Evolutionary conservation across 2,329 filamentous ascomycete species (phyloP), one percentile per base, ranked within the genome.

Genomic region (Cladophialophora carrionii): DNA sequence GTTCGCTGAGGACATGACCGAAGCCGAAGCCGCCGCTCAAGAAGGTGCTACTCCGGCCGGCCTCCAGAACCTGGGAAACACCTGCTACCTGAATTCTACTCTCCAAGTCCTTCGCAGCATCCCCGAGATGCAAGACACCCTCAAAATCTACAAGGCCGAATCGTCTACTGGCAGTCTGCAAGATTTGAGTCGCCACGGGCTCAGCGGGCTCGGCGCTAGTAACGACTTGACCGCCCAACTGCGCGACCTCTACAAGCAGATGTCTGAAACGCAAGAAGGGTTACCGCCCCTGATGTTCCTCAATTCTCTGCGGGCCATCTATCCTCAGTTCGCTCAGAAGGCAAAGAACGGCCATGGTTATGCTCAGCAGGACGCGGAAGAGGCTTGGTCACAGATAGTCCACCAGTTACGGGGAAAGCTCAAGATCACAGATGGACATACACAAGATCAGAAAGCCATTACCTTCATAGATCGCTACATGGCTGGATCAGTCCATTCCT

Each of bases 361-460:
- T 74, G 93, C 95, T n/a, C 95, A 99, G 78, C 95, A 99, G 79
- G 95, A 99, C 80, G 95, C 95, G 0, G 95, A 99, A 78, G 95
- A 99, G 78, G 95, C 94, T 54, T 99, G 94, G 92, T 95, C 94
- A 22, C 94, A 98, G 76, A 96, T 99, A 67, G 81, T 99, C 5
- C 87, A 90, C 52, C 90, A 94, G 74, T 80, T 99, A 43, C 87
- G 90, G 68, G 86, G 90, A 73, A 94, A 91, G 75, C 80, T 98
- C 57, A 88, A 87, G 74, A 78, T 90, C 69, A 83, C 75, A 0
- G 77, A 76, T 14, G 69, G 53, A 56, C 70, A 74, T 2, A 73
- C 74, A 17, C 73, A 74, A 46, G 75, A 80, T 22, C 78, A 81
- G 2, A 75, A 81, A 2, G 83, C 87, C 2, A 76, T 82, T 1